A percentile compares a stretch with the other conserved stretches of the same genome.
Conservation (phyloP, 805 yeast genomes). For the Wickerhamomyces sydowiorum region DNA sequence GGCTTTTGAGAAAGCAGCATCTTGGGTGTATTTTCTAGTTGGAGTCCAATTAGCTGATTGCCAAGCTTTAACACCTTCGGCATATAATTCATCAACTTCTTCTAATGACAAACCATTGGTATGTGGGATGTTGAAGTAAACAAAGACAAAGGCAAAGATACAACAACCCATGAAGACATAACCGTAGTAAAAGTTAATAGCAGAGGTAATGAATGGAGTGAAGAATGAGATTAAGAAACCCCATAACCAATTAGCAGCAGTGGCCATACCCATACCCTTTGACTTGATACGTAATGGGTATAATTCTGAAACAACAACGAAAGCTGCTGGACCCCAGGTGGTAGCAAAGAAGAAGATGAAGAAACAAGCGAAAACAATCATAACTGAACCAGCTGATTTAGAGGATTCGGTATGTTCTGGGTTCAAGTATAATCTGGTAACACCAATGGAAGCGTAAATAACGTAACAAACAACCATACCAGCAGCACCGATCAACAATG, state of each 20-base stretch:
- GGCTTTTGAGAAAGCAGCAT: slow-evolving; percentile 18
- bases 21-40: slow-evolving; percentile 25
- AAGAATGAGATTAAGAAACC: slow-evolving; percentile 59
- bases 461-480: slow-evolving; percentile 42
- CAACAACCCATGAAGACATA: slow-evolving; percentile 58
- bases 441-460: slow-evolving; percentile 57
- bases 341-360: slow-evolving; percentile 69
- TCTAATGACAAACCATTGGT: slow-evolving; percentile 80
- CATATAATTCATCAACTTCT: slow-evolving; percentile 67
- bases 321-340: slow-evolving; percentile 70
- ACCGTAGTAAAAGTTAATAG: slow-evolving; percentile 70
- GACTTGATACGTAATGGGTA: slow-evolving; percentile 69
- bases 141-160: slow-evolving; percentile 55
- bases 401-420: slow-evolving; percentile 43
- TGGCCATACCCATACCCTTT: slow-evolving; percentile 51
- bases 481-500: slow-evolving; percentile 42
- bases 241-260: slow-evolving; percentile 63
- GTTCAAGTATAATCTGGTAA: slow-evolving; percentile 34
- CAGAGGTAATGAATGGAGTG: slow-evolving; percentile 66
- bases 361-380: slow-evolving; percentile 66
- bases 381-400: slow-evolving; percentile 57
- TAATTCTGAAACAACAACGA: slow-evolving; percentile 59
- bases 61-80: slow-evolving; percentile 38
- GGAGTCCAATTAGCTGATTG: slow-evolving; percentile 49
- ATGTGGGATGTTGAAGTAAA: slow-evolving; percentile 68